These are phyloP conservation scores for Nemania sp. DNA, from an alignment of 2,329 filamentous ascomycete species.

Conservation along the genomic window DNA sequence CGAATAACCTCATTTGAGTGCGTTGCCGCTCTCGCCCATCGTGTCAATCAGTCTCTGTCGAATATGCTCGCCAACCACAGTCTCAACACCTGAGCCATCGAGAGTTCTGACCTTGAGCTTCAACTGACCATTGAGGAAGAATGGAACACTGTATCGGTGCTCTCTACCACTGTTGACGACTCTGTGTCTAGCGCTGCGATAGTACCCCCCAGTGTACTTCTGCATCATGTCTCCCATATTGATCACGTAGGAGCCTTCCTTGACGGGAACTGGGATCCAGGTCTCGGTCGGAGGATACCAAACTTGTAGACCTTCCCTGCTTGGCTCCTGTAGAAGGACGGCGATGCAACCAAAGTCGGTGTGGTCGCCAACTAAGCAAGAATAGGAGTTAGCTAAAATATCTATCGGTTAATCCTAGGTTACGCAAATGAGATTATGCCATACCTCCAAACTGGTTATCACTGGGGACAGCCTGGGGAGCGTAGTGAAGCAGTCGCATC, in stretches of 20 bases:
- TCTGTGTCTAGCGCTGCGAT: slow-evolving; percentile 40
- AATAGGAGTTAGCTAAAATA: slow-evolving; percentile 1
- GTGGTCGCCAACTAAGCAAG: slow-evolving; percentile 35
- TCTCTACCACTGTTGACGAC: slow-evolving; percentile 36
- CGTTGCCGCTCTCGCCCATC: slow-evolving; percentile 26
- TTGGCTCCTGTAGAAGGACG: slow-evolving; percentile 39
- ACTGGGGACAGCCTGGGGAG: slow-evolving; percentile 29
- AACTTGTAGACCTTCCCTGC: slow-evolving; percentile 38
- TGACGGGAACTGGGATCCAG: slow-evolving; percentile 41
- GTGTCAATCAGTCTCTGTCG: slow-evolving; percentile 31
- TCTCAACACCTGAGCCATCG: slow-evolving; percentile 34
- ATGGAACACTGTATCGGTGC: slow-evolving; percentile 37
- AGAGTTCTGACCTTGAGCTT: slow-evolving; percentile 29
- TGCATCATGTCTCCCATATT: slow-evolving; percentile 47
- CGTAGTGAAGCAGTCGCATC: slow-evolving; percentile 38
- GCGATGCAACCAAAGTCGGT: slow-evolving; percentile 41
- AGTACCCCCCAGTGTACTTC: slow-evolving; percentile 39
- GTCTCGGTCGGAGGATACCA: slow-evolving; percentile 34
- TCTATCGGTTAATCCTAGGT: too few species aligned
- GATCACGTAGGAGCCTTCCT: slow-evolving; percentile 43
- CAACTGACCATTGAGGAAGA: slow-evolving; percentile 38
- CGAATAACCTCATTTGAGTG: not conserved
- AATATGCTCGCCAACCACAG: slow-evolving; percentile 32
- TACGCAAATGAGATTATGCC: not conserved
- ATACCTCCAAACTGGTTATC: slow-evolving; percentile 36